Percentiles rank a stretch among this genome's conserved stretches.
These are phyloP conservation scores for Diplodia intermedia DNA, from an alignment of 2,329 filamentous ascomycete species.

Conservation along the genomic window DNA sequence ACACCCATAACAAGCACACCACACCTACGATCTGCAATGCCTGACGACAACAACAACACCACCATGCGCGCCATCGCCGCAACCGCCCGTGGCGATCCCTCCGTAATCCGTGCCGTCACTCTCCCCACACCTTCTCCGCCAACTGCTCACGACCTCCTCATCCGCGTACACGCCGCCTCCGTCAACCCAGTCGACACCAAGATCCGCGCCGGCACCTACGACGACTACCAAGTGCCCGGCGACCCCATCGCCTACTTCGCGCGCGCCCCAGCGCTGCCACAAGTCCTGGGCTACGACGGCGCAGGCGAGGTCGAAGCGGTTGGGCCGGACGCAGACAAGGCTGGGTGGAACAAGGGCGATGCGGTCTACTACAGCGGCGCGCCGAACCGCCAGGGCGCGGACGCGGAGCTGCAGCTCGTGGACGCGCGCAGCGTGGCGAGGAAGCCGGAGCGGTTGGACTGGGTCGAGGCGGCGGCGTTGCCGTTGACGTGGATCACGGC, in stretches of 20 bases:
- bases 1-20: background rate
- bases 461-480: conserved; percentile 53
- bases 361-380: conserved; percentile 53
- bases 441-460: conserved; percentile 47
- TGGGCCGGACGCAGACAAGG: conserved; percentile 37
- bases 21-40: conserved; percentile 34
- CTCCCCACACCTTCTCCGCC: conserved; percentile 45
- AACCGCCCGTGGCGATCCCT: conserved; percentile 40
- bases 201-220: conserved; percentile 45
- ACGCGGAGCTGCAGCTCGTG: conserved; percentile 54
- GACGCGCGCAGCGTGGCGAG: conserved; percentile 50
- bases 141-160: conserved; percentile 46
- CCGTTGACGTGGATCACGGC: conserved; percentile 55
- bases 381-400: conserved; percentile 51
- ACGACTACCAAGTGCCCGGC: conserved; percentile 44
- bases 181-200: conserved; percentile 53
- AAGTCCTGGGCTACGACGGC: conserved; percentile 55
- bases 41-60: background rate
- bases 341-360: conserved; percentile 52
- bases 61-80: conserved; percentile 43
- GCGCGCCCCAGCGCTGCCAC: conserved; percentile 39
- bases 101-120: conserved; percentile 38
- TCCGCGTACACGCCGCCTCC: conserved; percentile 49
- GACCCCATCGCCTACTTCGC: conserved; percentile 45
- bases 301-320: conserved; percentile 48